Evolutionary conservation across 345 rosid genomes (phyloP), one percentile per base, ranked within the genome.

Genomic region (Eucalyptus rudis): DNA sequence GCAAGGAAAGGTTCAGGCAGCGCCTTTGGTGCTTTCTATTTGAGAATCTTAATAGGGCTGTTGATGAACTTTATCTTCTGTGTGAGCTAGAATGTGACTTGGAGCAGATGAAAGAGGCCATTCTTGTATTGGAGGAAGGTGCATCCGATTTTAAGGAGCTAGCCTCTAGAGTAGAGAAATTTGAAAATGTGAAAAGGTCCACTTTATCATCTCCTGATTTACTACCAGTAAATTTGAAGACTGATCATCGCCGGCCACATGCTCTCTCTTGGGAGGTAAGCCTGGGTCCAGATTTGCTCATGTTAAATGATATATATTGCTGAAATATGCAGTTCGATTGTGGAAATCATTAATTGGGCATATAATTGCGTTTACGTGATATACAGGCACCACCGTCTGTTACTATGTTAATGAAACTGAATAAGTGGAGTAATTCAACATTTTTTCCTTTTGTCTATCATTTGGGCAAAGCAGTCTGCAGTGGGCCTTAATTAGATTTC

Each of bases 211-310:
- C 90, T 76, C 36, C 87, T 84, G 95, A 96, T 86, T 93, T 94
- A 76, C 80, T 90, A 51, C 89, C 93, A 64, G 76, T 91, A 76
- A 90, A 93, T 90, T 89, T 94, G 90, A 96, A 92, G 93, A 92
- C 92, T 87, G 96, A 95, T 49, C 95, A 96, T 90, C 95, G 96
- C 62, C 94, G 96, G 92, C 98, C 98, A 25, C 98, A 96, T 92
- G 98, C 98, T 86, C 96, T 95, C 87, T 96, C 98, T 44, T 96
- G 96, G 98, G 98, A 96, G 95, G 98, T 96, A 93, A 93, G 56
- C 87, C 47, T 88, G 87, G 88, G 88, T 88, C 88, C 86, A 83
- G 88, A 14, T 56, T 86, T 84, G 47, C 47, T 64, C 76, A 76
- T 76, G 47, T 76, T 36, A 76, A 76, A 36, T 76, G 83, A 40